Evolutionary conservation across 2,329 filamentous ascomycete species (phyloP), one percentile per base, ranked within the genome.

Genomic region (Fusarium sp.): DNA sequence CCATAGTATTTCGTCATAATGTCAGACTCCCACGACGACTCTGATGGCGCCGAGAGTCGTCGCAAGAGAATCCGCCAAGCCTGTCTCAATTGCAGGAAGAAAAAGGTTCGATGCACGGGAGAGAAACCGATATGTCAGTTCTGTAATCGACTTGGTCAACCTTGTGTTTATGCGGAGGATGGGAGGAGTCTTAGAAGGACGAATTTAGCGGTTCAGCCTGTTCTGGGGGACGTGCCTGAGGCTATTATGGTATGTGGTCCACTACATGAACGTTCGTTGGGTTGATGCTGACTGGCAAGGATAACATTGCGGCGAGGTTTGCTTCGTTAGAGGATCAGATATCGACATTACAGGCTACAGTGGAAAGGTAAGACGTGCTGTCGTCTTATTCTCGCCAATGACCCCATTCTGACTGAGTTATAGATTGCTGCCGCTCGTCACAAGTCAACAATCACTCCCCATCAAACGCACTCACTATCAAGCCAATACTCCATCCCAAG

Each of bases 31-130:
- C 40, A 66, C 18, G 53, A 66, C 40, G 63, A 66, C 18, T 66
- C 63, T 18, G 63, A 66, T 33, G 62, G 63, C 7, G 45, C 54
- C 4, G 63, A 66, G 26, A 66, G 45, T 18, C 61, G 63, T 15
- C 63, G 63, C 2, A 66, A 66, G 27, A 66, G 63, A 37, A 66
- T 66, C 0, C 63, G 61, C 33, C 61, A 66, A 66, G 63, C 63
- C 3, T 66, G 63, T 18, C 63, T 66, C 27, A 66, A 66, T 7
- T 66, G 63, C 20, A 67, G 64, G 26, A 49, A 52, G 27, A 67
- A 67, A 37, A 67, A 67, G 6, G 63, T 67, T 14, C 49, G 64
- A 4, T 67, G 64, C 14, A 63, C 56, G 5, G 64, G 64, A 2
- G 64, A 67, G 17, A 67, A 67, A 14, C 64, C 64, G 2, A 44